phyloP scores from a whole-genome alignment of 495 filamentous ascomycete species.

The Collariella sp. region DNA sequence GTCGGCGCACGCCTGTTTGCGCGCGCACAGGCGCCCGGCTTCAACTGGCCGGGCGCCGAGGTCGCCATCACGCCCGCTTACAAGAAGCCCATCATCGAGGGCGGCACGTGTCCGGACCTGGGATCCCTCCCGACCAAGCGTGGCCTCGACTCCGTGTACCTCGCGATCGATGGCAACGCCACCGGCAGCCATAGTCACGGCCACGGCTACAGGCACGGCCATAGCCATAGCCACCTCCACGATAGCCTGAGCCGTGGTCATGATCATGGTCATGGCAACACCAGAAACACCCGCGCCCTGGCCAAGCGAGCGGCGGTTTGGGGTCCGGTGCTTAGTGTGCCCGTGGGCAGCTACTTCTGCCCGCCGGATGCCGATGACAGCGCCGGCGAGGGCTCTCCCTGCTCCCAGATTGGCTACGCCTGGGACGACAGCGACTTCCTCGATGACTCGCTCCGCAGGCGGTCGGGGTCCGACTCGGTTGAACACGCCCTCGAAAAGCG shows the following conservation, averaged over 20 bases:
- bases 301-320: background rate
- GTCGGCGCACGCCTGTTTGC: conserved; percentile 20
- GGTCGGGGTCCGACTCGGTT: background rate
- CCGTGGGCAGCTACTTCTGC: background rate
- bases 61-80: background rate
- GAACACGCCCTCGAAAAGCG: background rate
- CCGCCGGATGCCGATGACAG: background rate
- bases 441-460: background rate
- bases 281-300: background rate
- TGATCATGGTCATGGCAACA: background rate
- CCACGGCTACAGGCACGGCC: background rate
- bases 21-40: conserved; percentile 11
- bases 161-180: background rate
- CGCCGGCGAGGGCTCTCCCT: background rate
- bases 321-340: background rate
- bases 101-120: background rate
- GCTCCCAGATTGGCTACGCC: background rate
- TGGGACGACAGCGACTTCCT: background rate
- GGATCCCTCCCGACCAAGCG: background rate
- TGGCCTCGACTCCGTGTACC: background rate
- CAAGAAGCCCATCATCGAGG: background rate
- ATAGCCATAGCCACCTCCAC: too few relatives aligned
- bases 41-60: background rate
- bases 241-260: background rate
- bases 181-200: background rate